phyloP scores from a whole-genome alignment of 352 stramenopile genomes.

The Globisporangium acanthophoron region DNA sequence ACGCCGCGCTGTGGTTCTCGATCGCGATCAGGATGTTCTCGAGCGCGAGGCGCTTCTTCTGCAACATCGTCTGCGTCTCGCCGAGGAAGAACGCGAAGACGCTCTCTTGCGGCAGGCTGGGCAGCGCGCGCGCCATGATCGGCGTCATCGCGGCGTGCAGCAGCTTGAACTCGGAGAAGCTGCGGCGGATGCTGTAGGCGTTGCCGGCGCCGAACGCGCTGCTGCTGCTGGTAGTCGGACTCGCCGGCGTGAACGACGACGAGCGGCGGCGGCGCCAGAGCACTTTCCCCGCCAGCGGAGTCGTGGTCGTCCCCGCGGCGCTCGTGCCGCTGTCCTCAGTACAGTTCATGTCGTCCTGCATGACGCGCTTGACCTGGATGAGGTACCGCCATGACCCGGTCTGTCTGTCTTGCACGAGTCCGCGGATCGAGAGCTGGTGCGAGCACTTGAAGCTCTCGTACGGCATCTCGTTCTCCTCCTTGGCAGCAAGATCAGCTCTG shows the following conservation, averaged over 20 bases:
- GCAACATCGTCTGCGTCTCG: slow-evolving; percentile 58
- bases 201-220: slow-evolving; percentile 13
- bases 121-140: slow-evolving; percentile 33
- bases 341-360: slow-evolving; percentile 22
- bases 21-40: slow-evolving; percentile 59
- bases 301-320: not conserved
- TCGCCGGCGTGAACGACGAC: slow-evolving; percentile 8
- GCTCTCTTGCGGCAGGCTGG: slow-evolving; percentile 45
- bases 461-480: slow-evolving; percentile 30
- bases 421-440: slow-evolving; percentile 55
- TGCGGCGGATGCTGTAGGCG: slow-evolving; percentile 57
- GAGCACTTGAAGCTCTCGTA: slow-evolving; percentile 71
- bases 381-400: slow-evolving; percentile 64
- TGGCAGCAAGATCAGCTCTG: not conserved
- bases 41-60: slow-evolving; percentile 61
- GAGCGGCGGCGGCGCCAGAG: slow-evolving; percentile 10
- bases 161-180: slow-evolving; percentile 64
- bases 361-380: slow-evolving; percentile 41
- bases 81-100: slow-evolving; percentile 64
- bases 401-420: slow-evolving; percentile 51
- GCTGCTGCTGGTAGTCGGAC: slow-evolving; percentile 3
- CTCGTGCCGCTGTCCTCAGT: slow-evolving; percentile 3
- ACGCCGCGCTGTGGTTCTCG: slow-evolving; percentile 42
- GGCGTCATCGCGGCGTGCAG: slow-evolving; percentile 46
- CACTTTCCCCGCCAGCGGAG: not conserved